phyloP scores from a whole-genome alignment of 768 basidiomycete genomes.

The Agaricus subrufescens region DNA sequence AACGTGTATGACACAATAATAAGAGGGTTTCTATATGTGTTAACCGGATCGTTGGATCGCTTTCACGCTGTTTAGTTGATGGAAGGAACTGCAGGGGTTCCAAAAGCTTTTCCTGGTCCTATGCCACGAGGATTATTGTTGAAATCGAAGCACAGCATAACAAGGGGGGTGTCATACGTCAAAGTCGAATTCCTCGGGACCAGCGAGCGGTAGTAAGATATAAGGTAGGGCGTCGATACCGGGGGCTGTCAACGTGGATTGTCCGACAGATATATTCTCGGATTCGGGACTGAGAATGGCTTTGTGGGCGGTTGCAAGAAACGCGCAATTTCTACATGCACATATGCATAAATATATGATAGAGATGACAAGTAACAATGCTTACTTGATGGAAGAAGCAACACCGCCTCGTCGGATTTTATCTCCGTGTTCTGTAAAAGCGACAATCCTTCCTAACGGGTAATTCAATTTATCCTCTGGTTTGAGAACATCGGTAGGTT shows the following conservation, averaged over 20 bases:
- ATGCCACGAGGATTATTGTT: neutral
- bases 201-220: constrained; percentile 86
- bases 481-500: constrained; percentile 42
- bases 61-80: constrained; percentile 77
- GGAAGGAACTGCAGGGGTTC: constrained; percentile 85
- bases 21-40: constrained; percentile 89
- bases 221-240: constrained; percentile 85
- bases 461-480: constrained; percentile 55
- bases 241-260: constrained; percentile 53
- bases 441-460: constrained; percentile 74
- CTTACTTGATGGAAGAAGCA: constrained; percentile 82
- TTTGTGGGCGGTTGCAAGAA: constrained; percentile 61
- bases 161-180: constrained; percentile 48
- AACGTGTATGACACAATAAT: constrained; percentile 82
- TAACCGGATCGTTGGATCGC: constrained; percentile 69
- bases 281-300: constrained; percentile 69
- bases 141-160: neutral
- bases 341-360: constrained; percentile 10
- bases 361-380: constrained; percentile 4
- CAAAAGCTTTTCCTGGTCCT: constrained; percentile 89
- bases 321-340: constrained; percentile 67
- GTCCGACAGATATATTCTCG: constrained; percentile 47
- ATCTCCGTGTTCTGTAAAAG: constrained; percentile 89
- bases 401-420: constrained; percentile 85
- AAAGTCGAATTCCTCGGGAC: constrained; percentile 91